These are phyloP conservation scores for Aspergillus egyptiacus DNA, from an alignment of 495 filamentous ascomycete genomes.

Conservation along the genomic window DNA sequence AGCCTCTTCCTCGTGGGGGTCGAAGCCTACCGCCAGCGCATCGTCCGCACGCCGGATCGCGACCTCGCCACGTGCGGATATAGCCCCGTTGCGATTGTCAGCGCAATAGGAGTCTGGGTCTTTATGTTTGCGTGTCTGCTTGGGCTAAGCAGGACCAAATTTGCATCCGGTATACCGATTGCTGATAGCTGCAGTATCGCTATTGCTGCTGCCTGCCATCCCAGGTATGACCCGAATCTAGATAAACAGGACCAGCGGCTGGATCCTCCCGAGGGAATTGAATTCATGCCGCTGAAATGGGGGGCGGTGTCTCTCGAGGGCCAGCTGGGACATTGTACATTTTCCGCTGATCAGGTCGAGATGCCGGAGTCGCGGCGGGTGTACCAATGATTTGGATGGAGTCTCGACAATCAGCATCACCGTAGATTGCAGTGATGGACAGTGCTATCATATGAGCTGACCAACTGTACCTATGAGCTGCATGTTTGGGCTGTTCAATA, in stretches of 20 bases:
- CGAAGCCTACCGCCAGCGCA: conserved; percentile 15
- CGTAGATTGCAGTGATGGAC: too few species aligned
- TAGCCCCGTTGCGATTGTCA: conserved; percentile 24
- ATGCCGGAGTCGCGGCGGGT: not conserved
- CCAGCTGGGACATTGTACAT: not conserved
- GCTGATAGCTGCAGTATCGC: conserved; percentile 37
- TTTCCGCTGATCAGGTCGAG: not conserved
- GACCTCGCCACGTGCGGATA: conserved; percentile 26
- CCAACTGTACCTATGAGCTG: too few species aligned
- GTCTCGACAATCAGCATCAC: too few species aligned
- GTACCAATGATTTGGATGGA: not conserved
- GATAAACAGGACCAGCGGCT: not conserved
- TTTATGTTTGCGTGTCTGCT: conserved; percentile 14
- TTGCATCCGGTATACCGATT: conserved; percentile 32
- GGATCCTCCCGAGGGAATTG: not conserved
- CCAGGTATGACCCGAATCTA: not conserved
- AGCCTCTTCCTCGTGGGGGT: conserved; percentile 29
- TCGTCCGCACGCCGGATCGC: not conserved
- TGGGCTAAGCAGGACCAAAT: conserved; percentile 17
- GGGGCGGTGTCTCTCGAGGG: not conserved
- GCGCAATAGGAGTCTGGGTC: conserved; percentile 22
- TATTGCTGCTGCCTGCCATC: conserved; percentile 47
- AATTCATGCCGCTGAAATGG: not conserved
- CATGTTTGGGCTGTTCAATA: too few species aligned
- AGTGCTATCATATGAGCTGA: too few species aligned